phyloP scores from a whole-genome alignment of 108 stramenopile species.

The Cyclotella cryptica region DNA sequence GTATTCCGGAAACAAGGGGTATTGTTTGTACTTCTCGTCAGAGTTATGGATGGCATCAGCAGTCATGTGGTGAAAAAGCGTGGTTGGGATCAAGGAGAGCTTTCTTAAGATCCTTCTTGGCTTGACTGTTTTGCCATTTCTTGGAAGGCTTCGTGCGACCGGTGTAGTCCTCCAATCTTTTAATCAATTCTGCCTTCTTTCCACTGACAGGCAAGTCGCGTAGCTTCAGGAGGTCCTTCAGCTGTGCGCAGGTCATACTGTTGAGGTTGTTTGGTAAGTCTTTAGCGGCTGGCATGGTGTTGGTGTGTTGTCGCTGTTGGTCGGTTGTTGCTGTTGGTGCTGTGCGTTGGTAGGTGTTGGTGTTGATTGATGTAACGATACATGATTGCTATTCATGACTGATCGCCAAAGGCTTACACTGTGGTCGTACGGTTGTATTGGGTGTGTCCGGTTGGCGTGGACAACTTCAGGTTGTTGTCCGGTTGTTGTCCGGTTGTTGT shows the following conservation, averaged over 20 bases:
- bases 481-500: no score
- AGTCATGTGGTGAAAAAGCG: slow-evolving; percentile 20
- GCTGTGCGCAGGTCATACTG: neutral
- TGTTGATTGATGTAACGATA: no score
- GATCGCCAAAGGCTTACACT: no score
- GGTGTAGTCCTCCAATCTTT: neutral
- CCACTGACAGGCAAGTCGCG: slow-evolving; percentile 5
- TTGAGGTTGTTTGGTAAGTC: neutral
- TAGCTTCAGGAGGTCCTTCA: neutral
- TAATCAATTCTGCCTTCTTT: slow-evolving; percentile 7
- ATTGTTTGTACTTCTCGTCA: slow-evolving; percentile 20
- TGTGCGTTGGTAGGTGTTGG: no score
- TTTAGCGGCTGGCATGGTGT: neutral
- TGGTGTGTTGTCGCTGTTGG: no score
- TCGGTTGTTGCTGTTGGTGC: no score
- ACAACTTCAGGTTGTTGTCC: no score
- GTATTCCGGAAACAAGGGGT: slow-evolving; percentile 23
- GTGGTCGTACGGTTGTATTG: no score
- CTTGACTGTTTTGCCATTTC: slow-evolving; percentile 25
- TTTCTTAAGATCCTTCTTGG: slow-evolving; percentile 26
- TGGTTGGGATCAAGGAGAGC: slow-evolving; percentile 21
- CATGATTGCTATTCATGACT: no score
- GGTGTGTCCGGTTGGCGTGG: no score
- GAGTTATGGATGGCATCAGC: neutral
- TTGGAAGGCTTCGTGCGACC: slow-evolving; percentile 7